Evolutionary conservation across 345 rosid species (phyloP), one percentile per base, ranked within the genome.

Genomic region (Salix arbutifolia): DNA sequence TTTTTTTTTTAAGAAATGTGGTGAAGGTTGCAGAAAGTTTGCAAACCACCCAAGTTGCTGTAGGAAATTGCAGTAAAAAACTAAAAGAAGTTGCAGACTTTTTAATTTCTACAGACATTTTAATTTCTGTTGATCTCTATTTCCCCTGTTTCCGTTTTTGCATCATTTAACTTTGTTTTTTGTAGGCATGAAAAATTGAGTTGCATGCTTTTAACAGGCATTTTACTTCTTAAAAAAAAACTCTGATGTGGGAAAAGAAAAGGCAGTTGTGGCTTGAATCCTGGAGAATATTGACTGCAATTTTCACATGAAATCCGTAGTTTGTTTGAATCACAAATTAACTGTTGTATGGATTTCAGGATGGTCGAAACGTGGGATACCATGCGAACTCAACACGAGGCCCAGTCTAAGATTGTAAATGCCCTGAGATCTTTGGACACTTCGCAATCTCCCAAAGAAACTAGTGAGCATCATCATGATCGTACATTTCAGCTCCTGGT

Each of bases 281-380:
- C 58, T 13, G 6, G 12, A 46, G 4, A 37, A 67, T 10, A 37
- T 67, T 11, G 38, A 19, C 30, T 17, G 19, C 14, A 16, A 50
- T 71, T 25, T 52, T 11, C 74, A 19, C 31, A 30, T 28, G 19
- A 23, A 38, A 31, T 31, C 28, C 3, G 0, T 31, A 14, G 14
- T 42, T 64, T 72, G 44, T 30, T 65, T 12, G 16, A 31, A 48
- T 19, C 26, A 37, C 18, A 53, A 53, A 67, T 1, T 35, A 31
- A 62, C 31, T 62, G 48, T 25, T 70, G 30, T n/a, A 5, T 62
- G 67, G 25, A 71, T 81, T 86, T 80, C 84, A 96, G 99, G 85
- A 92, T 96, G 99, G 90, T 89, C 1, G 82, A 56, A 37, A 96
- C 93, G 99, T 96, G 99, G 99, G 91, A 78, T 6, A 73, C 84